Evolutionary conservation across 495 filamentous ascomycete genomes (phyloP), one percentile per base, ranked within the genome.

Genomic region (Cenococcum geophilum): DNA sequence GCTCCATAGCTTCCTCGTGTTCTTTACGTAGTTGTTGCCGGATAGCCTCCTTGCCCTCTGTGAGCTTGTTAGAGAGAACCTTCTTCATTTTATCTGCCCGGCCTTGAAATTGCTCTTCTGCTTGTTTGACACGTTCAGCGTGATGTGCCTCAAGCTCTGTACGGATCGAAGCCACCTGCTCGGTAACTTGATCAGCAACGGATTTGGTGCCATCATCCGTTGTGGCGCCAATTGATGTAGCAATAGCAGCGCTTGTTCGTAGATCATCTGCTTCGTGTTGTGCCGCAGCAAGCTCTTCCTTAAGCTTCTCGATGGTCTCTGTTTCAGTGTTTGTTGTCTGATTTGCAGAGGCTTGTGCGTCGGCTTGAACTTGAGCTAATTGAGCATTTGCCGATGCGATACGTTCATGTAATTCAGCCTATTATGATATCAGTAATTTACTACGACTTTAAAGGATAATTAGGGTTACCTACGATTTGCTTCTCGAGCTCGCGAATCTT

Each of bases 81-180:
- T 79, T 79, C 71, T 89, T 92, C 80, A 93, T 83, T 68, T 81
- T 83, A 8, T 91, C 85, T 0, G 85, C 80, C 34, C 88, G 81
- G 58, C 79, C 76, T 64, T 87, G 85, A 55, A 87, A 71, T 58
- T 82, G 86, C 0, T 84, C 79, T 57, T 86, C 83, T 16, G 76
- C 76, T 59, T 82, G 80, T 48, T 78, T 72, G 37, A 86, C 79
- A 45, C 80, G 82, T 66, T 86, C 66, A 12, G 69, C 59, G 47
- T 79, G 71, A 55, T 73, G 61, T 11, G 64, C 53, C 27, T 79
- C 76, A 25, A 78, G 62, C 22, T 76, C 67, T 1, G 63, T 53
- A 6, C 69, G 71, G 18, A 76, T 68, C 5, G 65, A 45, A 32
- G 68, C 69, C 36, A 74, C 67, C 43, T 73, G 72, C 36, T 74